These are phyloP conservation scores for Pichia inconspicua DNA, from an alignment of 1,139 yeast genomes.

Conservation along the genomic window DNA sequence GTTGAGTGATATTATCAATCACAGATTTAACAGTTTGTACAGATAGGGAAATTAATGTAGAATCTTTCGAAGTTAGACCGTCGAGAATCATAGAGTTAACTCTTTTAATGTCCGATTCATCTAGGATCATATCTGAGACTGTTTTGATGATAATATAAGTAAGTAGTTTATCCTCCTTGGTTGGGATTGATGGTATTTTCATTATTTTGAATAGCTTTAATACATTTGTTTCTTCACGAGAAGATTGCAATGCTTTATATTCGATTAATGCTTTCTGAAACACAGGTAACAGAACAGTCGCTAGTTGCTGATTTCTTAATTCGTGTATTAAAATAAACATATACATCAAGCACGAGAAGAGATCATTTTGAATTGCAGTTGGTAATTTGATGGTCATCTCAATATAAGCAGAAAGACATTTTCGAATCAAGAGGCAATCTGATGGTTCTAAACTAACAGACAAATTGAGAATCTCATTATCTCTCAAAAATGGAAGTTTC, in stretches of 20 bases:
- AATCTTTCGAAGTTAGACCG: constrained; percentile 28
- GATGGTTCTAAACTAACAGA: constrained; percentile 21
- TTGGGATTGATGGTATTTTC: constrained; percentile 22
- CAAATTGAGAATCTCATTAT: constrained; percentile 27
- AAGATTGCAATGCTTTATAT: constrained; percentile 10
- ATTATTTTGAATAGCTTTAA: constrained; percentile 36
- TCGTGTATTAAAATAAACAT: constrained; percentile 56
- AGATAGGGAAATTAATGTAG: constrained; percentile 36
- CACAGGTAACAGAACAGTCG: constrained; percentile 49
- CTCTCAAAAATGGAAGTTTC: constrained; percentile 53
- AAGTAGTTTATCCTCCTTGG: constrained; percentile 37
- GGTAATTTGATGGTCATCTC: constrained; percentile 61
- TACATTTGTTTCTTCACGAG: constrained; percentile 24
- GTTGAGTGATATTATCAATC: constrained; percentile 28
- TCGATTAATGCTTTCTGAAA: constrained; percentile 32
- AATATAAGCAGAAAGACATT: constrained; percentile 48
- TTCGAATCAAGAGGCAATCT: constrained; percentile 41
- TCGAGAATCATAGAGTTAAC: constrained; percentile 34
- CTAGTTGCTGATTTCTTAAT: constrained; percentile 32
- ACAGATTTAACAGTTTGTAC: constrained; percentile 54
- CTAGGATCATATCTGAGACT: constrained; percentile 34
- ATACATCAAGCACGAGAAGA: constrained; percentile 61
- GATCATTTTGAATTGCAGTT: constrained; percentile 56
- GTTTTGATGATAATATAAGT: constrained; percentile 56
- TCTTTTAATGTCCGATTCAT: constrained; percentile 31